phyloP scores from a whole-genome alignment of 2,329 filamentous ascomycete species.

The Diaporthe sp. region DNA sequence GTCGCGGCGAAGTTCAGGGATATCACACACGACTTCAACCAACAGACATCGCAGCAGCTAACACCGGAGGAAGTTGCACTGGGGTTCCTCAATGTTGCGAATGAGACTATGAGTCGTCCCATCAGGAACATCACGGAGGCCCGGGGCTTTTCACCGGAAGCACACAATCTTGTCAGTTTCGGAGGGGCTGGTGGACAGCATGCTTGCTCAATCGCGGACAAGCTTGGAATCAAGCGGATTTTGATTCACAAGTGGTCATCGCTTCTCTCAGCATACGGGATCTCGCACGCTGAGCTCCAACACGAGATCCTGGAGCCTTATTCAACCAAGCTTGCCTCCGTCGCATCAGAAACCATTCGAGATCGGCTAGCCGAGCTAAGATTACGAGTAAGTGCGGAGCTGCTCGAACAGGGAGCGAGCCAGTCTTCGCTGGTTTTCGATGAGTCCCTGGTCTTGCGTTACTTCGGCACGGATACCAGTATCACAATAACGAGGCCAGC shows the following conservation, averaged over 20 bases:
- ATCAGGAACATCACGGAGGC: slow-evolving; percentile 75
- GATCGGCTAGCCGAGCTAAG: slow-evolving; percentile 15
- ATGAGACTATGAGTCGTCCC: slow-evolving; percentile 79
- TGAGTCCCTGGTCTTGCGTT: slow-evolving; percentile 59
- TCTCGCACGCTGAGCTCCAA: slow-evolving; percentile 55
- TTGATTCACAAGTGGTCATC: slow-evolving; percentile 53
- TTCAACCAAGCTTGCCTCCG: slow-evolving; percentile 43
- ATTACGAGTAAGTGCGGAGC: slow-evolving; percentile 48
- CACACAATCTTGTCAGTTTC: slow-evolving; percentile 53
- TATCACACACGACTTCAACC: slow-evolving; percentile 53
- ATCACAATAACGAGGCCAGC: slow-evolving; percentile 54
- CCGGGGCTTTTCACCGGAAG: slow-evolving; percentile 50
- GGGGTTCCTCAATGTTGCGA: slow-evolving; percentile 80
- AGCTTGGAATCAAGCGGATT: slow-evolving; percentile 53
- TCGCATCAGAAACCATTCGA: slow-evolving; percentile 41
- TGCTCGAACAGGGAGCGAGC: slow-evolving; percentile 42
- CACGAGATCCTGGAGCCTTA: slow-evolving; percentile 51
- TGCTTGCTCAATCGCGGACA: slow-evolving; percentile 53
- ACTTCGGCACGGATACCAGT: slow-evolving; percentile 57
- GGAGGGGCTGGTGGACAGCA: slow-evolving; percentile 55
- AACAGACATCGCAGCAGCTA: slow-evolving; percentile 42
- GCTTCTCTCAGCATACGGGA: slow-evolving; percentile 57
- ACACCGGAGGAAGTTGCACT: slow-evolving; percentile 61
- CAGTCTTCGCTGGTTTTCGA: slow-evolving; percentile 50
- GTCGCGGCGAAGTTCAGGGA: slow-evolving; percentile 51